phyloP scores from a whole-genome alignment of 2,329 filamentous ascomycete genomes.

The Penicillium brevicompactum region DNA sequence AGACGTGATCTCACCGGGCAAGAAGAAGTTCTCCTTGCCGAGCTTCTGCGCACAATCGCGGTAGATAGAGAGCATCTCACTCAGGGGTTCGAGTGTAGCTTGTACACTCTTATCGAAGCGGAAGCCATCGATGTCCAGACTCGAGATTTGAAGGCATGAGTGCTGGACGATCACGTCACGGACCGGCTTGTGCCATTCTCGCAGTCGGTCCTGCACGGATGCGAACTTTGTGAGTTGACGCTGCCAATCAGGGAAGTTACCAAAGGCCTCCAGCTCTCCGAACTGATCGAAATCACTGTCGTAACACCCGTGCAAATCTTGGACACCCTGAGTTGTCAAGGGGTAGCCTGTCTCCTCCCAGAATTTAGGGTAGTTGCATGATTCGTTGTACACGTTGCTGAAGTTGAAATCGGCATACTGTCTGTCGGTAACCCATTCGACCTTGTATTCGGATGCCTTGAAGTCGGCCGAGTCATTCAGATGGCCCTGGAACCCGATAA shows the following conservation, averaged over 20 bases:
- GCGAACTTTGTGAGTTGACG: slow-evolving; percentile 67
- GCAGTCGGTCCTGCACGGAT: slow-evolving; percentile 66
- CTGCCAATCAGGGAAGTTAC: slow-evolving; percentile 64
- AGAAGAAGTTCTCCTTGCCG: slow-evolving; percentile 66
- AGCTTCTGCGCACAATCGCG: slow-evolving; percentile 58
- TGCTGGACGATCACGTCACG: slow-evolving; percentile 60
- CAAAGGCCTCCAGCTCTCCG: slow-evolving; percentile 65
- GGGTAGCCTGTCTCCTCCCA: slow-evolving; percentile 60
- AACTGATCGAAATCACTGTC: slow-evolving; percentile 67
- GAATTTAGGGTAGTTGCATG: slow-evolving; percentile 62
- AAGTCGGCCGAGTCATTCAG: slow-evolving; percentile 62
- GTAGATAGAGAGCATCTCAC: slow-evolving; percentile 58
- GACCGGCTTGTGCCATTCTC: slow-evolving; percentile 64
- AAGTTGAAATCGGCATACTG: slow-evolving; percentile 61
- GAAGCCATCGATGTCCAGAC: slow-evolving; percentile 66
- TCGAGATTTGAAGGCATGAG: slow-evolving; percentile 63
- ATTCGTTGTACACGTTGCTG: slow-evolving; percentile 55
- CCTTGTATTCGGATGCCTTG: slow-evolving; percentile 57
- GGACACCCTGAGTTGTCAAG: slow-evolving; percentile 49
- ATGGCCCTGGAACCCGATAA: slow-evolving; percentile 64
- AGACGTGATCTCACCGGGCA: slow-evolving; percentile 65
- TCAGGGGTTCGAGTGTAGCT: slow-evolving; percentile 63
- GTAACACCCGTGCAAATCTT: slow-evolving; percentile 57
- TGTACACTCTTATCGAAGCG: slow-evolving; percentile 68
- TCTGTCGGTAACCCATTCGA: slow-evolving; percentile 56